These are phyloP conservation scores for Penicillium polonicum DNA, from an alignment of 2,329 filamentous ascomycete species.

Conservation along the genomic window DNA sequence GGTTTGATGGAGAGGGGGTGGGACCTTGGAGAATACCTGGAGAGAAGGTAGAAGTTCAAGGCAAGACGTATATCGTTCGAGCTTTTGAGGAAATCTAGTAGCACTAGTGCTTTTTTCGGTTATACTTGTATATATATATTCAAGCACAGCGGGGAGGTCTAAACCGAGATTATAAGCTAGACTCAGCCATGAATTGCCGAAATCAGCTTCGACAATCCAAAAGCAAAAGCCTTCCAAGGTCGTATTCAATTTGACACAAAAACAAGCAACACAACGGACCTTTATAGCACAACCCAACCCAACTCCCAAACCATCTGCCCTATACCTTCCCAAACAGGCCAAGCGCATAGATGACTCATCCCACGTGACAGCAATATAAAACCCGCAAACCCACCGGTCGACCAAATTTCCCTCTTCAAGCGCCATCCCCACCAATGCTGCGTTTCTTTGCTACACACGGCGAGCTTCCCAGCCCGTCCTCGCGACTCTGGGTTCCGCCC, in stretches of 20 bases:
- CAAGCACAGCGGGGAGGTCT: neutral
- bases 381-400: conserved; percentile 2
- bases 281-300: neutral
- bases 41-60: conserved; percentile 20
- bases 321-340: conserved; percentile 5
- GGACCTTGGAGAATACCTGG: conserved; percentile 20
- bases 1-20: conserved; percentile 13
- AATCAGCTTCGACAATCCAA: neutral
- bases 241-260: no score
- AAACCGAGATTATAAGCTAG: neutral
- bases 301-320: neutral
- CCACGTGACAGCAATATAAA: conserved; percentile 13
- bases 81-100: conserved; percentile 27
- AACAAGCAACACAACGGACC: neutral
- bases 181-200: no score
- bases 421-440: conserved; percentile 86
- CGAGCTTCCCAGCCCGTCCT: conserved; percentile 37
- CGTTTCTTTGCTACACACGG: conserved; percentile 91
- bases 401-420: conserved; percentile 50
- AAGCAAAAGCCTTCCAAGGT: neutral
- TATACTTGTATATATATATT: neutral
- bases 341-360: conserved; percentile 15
- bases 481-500: conserved; percentile 11
- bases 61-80: conserved; percentile 25
- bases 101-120: neutral